Conservation (phyloP, 1,139 yeast species). For the Hyphopichia khmerensis region DNA sequence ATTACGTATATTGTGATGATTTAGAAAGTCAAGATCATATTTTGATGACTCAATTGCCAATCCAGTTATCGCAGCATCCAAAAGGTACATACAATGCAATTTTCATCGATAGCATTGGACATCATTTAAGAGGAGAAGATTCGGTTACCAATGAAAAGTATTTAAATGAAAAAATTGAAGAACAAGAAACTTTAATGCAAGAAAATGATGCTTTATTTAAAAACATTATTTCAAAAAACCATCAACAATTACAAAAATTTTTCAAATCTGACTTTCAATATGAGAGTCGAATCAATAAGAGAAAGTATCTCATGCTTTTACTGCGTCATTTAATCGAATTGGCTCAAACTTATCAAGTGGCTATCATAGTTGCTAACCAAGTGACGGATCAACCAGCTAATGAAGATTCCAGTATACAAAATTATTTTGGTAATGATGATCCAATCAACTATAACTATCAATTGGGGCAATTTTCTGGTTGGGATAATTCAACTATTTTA, state of each 20-base stretch:
- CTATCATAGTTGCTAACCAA: slow-evolving; percentile 78
- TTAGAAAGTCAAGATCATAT: slow-evolving; percentile 76
- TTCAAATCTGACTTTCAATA: slow-evolving; percentile 25
- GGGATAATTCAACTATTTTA: slow-evolving; percentile 51
- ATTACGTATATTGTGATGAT: slow-evolving; percentile 65
- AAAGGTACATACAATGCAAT: slow-evolving; percentile 48
- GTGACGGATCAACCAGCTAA: slow-evolving; percentile 58
- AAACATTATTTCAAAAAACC: slow-evolving; percentile 24
- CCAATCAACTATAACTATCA: slow-evolving; percentile 65
- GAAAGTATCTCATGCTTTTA: slow-evolving; percentile 42
- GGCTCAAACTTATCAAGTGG: slow-evolving; percentile 50
- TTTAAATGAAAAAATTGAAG: slow-evolving; percentile 20
- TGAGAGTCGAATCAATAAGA: slow-evolving; percentile 32
- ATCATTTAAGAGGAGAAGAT: slow-evolving; percentile 66
- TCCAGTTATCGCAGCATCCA: slow-evolving; percentile 38
- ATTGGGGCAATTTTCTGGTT: slow-evolving; percentile 71
- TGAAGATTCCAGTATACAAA: slow-evolving; percentile 8
- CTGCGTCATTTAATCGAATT: slow-evolving; percentile 51
- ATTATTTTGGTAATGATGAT: slow-evolving; percentile 22
- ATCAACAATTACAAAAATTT: slow-evolving; percentile 26
- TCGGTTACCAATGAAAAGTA: slow-evolving; percentile 29
- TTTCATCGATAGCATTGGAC: slow-evolving; percentile 82
- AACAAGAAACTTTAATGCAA: slow-evolving; percentile 20
- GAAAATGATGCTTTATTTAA: slow-evolving; percentile 14
- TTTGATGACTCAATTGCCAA: slow-evolving; percentile 68